Percentiles rank a stretch among this genome's conserved stretches.
Evolutionary conservation across 2,329 filamentous ascomycete species (phyloP).

Genomic region (Colletotrichum nymphaeae): DNA sequence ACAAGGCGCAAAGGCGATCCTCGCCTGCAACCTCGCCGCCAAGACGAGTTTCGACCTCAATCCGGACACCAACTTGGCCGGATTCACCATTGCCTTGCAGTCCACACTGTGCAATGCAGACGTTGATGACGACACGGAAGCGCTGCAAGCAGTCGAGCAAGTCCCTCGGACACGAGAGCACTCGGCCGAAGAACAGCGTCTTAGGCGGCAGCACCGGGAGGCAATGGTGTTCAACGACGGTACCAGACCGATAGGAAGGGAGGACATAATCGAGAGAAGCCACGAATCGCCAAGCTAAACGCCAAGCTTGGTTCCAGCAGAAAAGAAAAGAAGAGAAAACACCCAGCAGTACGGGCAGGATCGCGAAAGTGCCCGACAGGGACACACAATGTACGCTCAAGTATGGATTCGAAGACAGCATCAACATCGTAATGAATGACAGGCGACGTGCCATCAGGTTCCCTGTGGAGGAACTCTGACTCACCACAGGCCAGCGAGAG

Average conservation of each 20-base stretch:
- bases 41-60: constrained; percentile 40
- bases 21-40: constrained; percentile 59
- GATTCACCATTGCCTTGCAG: constrained; percentile 49
- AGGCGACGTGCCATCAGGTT: not conserved
- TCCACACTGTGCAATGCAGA: constrained; percentile 47
- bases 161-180: constrained; percentile 59
- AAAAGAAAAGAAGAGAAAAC: no score
- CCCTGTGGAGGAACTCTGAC: no score
- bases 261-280: constrained; percentile 81
- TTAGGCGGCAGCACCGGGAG: constrained; percentile 82
- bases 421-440: not conserved
- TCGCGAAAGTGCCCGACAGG: not conserved
- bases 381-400: not conserved
- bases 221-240: constrained; percentile 93
- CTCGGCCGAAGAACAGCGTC: constrained; percentile 74
- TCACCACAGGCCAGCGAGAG: not conserved
- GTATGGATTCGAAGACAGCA: not conserved
- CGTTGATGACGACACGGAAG: constrained; percentile 39
- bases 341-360: not conserved
- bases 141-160: constrained; percentile 41
- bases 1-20: constrained; percentile 63
- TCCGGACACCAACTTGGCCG: constrained; percentile 24
- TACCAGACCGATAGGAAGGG: constrained; percentile 76
- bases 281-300: constrained; percentile 52
- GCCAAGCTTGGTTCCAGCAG: no score